phyloP scores from a whole-genome alignment of 805 yeast species.

The Lipomyces orientalis region DNA sequence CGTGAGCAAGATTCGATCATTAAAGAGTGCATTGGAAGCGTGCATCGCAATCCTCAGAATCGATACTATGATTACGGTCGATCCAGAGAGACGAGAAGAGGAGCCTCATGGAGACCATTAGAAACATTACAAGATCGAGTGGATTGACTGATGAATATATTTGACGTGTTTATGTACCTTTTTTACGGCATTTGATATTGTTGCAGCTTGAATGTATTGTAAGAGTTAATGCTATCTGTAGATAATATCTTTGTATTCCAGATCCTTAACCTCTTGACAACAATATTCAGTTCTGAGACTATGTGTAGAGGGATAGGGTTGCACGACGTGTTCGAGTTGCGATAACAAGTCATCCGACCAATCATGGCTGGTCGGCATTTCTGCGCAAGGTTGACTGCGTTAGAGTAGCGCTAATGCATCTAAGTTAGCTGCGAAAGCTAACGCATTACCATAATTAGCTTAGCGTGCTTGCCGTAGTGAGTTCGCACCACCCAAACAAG shows the following conservation, averaged over 20 bases:
- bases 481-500: background rate
- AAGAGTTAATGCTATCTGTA: background rate
- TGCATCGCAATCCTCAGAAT: conserved; percentile 96
- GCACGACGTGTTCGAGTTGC: too few species aligned
- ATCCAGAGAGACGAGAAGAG: conserved; percentile 73
- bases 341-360: too few species aligned
- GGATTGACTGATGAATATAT: background rate
- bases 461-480: background rate
- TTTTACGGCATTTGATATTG: background rate
- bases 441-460: background rate
- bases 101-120: conserved; percentile 71
- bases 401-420: background rate
- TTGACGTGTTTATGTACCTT: conserved; percentile 4
- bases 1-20: conserved; percentile 85
- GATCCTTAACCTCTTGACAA: too few species aligned
- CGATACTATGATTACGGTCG: conserved; percentile 97
- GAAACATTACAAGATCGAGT: background rate
- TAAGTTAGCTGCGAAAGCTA: background rate
- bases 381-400: too few species aligned
- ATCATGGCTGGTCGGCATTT: too few species aligned
- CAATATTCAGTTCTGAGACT: too few species aligned
- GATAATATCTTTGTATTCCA: background rate
- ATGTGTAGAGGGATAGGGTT: too few species aligned
- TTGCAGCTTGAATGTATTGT: background rate
- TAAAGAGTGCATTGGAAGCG: conserved; percentile 93